Conservation (phyloP, 345 rosid genomes). For the Abelmoschus esculentus region DNA sequence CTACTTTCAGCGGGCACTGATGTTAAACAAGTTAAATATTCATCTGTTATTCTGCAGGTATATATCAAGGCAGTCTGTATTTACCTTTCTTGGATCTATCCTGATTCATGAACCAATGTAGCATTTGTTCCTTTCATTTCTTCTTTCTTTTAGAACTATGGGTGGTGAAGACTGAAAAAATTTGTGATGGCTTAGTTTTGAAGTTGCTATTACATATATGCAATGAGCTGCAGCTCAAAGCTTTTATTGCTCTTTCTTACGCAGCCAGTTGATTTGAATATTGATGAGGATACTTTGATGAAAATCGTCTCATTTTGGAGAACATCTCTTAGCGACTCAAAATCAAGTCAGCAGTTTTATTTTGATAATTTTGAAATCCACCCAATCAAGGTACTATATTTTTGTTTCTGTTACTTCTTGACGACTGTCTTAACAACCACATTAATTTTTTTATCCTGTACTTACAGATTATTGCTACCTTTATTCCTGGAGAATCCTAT, state of each 20-base stretch:
- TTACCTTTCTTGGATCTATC: conserved; percentile 4
- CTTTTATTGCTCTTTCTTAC: conserved; percentile 18
- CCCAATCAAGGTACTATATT: conserved; percentile 70
- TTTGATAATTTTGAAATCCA: conserved; percentile 94
- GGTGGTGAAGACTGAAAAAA: conserved; percentile 3
- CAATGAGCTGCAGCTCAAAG: conserved; percentile 4
- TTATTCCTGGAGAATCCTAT: conserved; percentile 78
- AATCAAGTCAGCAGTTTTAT: conserved; percentile 65
- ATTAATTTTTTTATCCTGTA: conserved; percentile 13
- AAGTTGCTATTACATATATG: background rate
- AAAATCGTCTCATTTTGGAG: conserved; percentile 84
- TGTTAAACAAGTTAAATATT: conserved; percentile 71
- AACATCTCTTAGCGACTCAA: conserved; percentile 65
- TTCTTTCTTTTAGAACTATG: conserved; percentile 9
- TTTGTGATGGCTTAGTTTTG: conserved; percentile 6
- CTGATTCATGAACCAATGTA: background rate
- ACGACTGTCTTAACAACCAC: conserved; percentile 4
- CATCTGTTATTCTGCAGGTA: conserved; percentile 82
- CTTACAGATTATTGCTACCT: conserved; percentile 65
- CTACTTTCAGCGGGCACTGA: conserved; percentile 51
- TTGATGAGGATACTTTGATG: conserved; percentile 89
- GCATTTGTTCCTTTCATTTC: conserved; percentile 12
- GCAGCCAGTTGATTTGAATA: conserved; percentile 82
- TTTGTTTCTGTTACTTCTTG: conserved; percentile 10
- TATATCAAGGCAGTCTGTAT: conserved; percentile 22